Evolutionary conservation across 2,329 filamentous ascomycete species (phyloP), one percentile per base, ranked within the genome.

Genomic region (Lizonia empirigonia): DNA sequence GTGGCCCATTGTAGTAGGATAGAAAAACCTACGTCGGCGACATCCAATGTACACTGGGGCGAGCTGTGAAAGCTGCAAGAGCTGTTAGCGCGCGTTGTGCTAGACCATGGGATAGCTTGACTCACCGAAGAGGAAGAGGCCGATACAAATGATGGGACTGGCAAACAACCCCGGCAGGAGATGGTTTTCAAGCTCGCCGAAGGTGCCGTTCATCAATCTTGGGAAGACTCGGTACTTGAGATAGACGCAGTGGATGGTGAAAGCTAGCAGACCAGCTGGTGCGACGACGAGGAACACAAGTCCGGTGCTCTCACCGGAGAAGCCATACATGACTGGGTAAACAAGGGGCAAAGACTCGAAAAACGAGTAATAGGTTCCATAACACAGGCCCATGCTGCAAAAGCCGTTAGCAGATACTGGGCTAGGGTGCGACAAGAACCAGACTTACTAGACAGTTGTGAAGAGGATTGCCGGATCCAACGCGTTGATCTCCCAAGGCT

Each of bases 401-500:
- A 2, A n/a, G 5, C 8, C 29, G 35, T 50, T 24, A 50, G 47
- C 5, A 10, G 9, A 2, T 10, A 26, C 3, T 12, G 4, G n/a
- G 9, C 1, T 22, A 3, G 4, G 7, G 5, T 19, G 7, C 6
- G 18, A 9, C 15, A 35, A 16, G n/a, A 3, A 7, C 19, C 5
- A 2, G n/a, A 41, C 48, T 30, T 27, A 45, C 48, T 95, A 96
- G 1, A 95, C 59, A 0, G 86, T 85, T 57, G 94, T 87, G 63
- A 93, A 84, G 52, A 95, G 82, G 37, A 95, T 89, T 62, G 95
- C 94, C 15, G 90, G 84, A 72, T 95, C 91, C 51, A 83, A 76
- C 67, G 91, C 90, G 29, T 95, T 84, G 6, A 96, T 84, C 76
- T 93, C 89, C 77, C 95, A 89, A 1, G 90, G 91, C 91, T 86